Evolutionary conservation across 129 eudicot genomes (phyloP), one percentile per base, ranked within the genome.

Genomic region (Escallonia herrerae): DNA sequence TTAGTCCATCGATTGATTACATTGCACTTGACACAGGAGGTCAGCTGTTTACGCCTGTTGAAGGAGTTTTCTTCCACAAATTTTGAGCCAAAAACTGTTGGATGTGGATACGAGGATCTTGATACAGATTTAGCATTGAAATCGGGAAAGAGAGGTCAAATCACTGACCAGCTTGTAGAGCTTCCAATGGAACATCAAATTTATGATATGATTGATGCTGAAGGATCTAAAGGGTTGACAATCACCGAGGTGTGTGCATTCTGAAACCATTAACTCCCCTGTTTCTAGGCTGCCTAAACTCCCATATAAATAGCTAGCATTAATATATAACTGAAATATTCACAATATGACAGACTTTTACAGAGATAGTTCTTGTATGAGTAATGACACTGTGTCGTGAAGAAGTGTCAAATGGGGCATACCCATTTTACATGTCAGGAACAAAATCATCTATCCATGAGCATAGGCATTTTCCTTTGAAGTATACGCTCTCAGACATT

Each of bases 101-200:
- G 81, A 61, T 64, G 63, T 65, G 83, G 80, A 68, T 60, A 66
- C 55, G 82, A 83, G 63, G 89, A 83, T 65, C 64, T 54, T 60
- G 86, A 74, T 41, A 11, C 74, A 52, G 97, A 87, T 52, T 87
- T 79, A 37, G 72, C 72, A 9, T 46, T 62, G 42, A 79, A 73
- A 71, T 57, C 51, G 54, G 83, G 73, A 40, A 93, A 74, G 69
- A 75, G 89, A 75, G 85, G 89, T 60, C 91, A 85, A 61, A 76
- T 77, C 45, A 83, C 86, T 5, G 96, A 88, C 4, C 98, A 83
- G 77, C 80, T 93, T 76, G 62, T 88, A 63, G 98, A 93, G 79
- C 95, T 93, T 79, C 96, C 98, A 22, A 78, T 93, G 73, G 79
- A 83, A 82, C 95, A 87, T 56, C 98, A 93, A 76, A 74, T 93